Percentiles rank a stretch among this genome's conserved stretches.
Evolutionary conservation across 2,329 filamentous ascomycete genomes (phyloP).

Genomic region (Neoascochyta sp.): DNA sequence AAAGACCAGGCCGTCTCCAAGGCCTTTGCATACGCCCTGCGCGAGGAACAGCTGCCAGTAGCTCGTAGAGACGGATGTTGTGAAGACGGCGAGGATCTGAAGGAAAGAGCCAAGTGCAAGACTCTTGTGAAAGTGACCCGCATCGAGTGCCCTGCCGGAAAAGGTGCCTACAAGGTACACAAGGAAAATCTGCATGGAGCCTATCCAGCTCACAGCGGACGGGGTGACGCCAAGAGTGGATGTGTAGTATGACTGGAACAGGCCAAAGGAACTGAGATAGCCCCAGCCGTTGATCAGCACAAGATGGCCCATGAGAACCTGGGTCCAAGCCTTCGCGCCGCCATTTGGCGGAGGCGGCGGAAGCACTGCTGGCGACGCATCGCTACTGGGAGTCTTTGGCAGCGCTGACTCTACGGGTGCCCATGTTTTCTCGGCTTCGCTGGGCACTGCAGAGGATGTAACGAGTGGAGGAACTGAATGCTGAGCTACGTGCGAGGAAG

Average conservation of each 20-base stretch:
- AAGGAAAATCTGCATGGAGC: constrained; percentile 50
- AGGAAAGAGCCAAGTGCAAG: constrained; percentile 44
- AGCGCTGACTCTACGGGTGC: too few species aligned
- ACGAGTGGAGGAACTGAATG: too few species aligned
- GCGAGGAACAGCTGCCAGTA: constrained; percentile 49
- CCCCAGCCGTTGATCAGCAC: constrained; percentile 39
- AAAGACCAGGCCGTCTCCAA: constrained; percentile 37
- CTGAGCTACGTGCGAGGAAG: too few species aligned
- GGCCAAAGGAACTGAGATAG: constrained; percentile 36
- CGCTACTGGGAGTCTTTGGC: too few species aligned
- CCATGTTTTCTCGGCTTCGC: too few species aligned
- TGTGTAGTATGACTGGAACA: constrained; percentile 39
- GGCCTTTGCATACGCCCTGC: constrained; percentile 33
- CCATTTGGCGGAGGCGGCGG: constrained; percentile 38
- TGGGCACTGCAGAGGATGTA: too few species aligned
- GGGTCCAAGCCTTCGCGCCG: constrained; percentile 34
- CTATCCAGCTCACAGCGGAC: constrained; percentile 53
- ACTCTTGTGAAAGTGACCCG: constrained; percentile 48
- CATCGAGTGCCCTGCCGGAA: constrained; percentile 51
- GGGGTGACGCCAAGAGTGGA: constrained; percentile 22
- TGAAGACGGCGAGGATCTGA: constrained; percentile 50
- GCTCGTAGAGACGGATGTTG: constrained; percentile 48
- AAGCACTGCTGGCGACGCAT: constrained; percentile 35
- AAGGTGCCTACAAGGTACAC: constrained; percentile 52
- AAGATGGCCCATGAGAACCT: constrained; percentile 37